Conservation (phyloP, 495 filamentous ascomycete species). For the Daldinia loculata region DNA sequence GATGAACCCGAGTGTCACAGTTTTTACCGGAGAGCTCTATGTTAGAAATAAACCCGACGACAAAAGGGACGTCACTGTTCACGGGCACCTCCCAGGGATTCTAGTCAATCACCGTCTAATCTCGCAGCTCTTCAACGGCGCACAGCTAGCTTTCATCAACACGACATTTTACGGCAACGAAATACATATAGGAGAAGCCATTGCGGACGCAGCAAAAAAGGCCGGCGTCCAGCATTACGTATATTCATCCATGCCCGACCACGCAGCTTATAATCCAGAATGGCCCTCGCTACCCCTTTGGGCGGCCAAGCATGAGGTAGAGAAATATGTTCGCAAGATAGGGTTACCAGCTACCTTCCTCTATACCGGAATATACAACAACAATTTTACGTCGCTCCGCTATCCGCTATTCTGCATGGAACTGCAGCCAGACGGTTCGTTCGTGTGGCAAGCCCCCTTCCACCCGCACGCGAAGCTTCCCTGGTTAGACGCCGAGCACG, state of each 20-base stretch:
- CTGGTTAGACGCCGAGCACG: conserved; percentile 98
- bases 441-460: conserved; percentile 94
- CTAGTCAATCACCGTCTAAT: conserved; percentile 70
- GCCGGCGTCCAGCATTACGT: conserved; percentile 89
- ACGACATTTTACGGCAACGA: conserved; percentile 98
- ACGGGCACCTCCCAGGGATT: conserved; percentile 57
- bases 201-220: conserved; percentile 89
- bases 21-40: conserved; percentile 84
- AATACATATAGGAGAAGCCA: conserved; percentile 80
- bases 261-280: conserved; percentile 69
- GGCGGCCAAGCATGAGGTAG: conserved; percentile 89
- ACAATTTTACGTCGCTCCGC: conserved; percentile 94
- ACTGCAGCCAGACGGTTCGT: conserved; percentile 80
- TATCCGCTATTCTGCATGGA: conserved; percentile 97
- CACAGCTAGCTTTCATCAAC: conserved; percentile 94
- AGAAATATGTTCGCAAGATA: conserved; percentile 86
- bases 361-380: conserved; percentile 97
- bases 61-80: conserved; percentile 54
- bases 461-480: conserved; percentile 86
- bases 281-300: conserved; percentile 90
- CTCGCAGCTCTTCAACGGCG: conserved; percentile 78
- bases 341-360: conserved; percentile 89
- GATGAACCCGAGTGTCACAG: conserved; percentile 80
- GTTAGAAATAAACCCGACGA: conserved; percentile 60
- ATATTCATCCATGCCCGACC: conserved; percentile 97